Percentiles rank a stretch among this genome's conserved stretches.
Evolutionary conservation across 1,284 basidiomycete genomes (phyloP).

Genomic region (Ustilago curta): DNA sequence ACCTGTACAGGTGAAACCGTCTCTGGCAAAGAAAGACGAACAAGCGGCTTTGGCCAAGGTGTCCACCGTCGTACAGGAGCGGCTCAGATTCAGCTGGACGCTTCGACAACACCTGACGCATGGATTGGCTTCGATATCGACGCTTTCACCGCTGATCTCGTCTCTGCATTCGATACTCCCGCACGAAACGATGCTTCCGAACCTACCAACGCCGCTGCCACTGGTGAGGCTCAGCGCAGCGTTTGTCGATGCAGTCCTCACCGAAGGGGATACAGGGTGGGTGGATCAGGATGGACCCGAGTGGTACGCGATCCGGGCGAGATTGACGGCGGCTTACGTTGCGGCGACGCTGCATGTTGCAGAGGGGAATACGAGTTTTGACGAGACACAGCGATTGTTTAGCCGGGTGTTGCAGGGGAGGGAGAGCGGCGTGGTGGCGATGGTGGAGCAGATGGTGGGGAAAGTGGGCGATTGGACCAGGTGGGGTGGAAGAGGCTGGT

Average conservation of each 20-base stretch:
- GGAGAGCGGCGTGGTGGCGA: conserved; percentile 16
- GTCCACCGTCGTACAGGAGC: conserved; percentile 1
- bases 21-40: too few relatives aligned
- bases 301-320: conserved; percentile 29
- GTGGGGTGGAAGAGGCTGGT: conserved; percentile 48
- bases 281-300: conserved; percentile 29
- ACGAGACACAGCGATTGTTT: conserved; percentile 21
- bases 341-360: conserved; percentile 35
- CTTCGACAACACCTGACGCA: conserved; percentile 22
- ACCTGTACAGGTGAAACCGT: too few relatives aligned
- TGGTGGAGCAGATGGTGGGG: background rate
- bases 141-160: conserved; percentile 14
- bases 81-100: conserved; percentile 16
- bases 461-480: conserved; percentile 17
- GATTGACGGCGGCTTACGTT: conserved; percentile 23
- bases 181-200: conserved; percentile 19
- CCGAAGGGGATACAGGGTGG: conserved; percentile 16
- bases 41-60: too few relatives aligned
- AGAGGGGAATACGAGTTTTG: background rate
- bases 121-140: conserved; percentile 25
- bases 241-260: conserved; percentile 10
- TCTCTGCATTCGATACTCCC: conserved; percentile 19
- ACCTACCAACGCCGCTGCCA: conserved; percentile 25
- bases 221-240: conserved; percentile 14
- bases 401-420: conserved; percentile 11